Evolutionary conservation across 768 basidiomycete genomes (phyloP), one percentile per base, ranked within the genome.

Genomic region (Sporobolomyces phaffii): DNA sequence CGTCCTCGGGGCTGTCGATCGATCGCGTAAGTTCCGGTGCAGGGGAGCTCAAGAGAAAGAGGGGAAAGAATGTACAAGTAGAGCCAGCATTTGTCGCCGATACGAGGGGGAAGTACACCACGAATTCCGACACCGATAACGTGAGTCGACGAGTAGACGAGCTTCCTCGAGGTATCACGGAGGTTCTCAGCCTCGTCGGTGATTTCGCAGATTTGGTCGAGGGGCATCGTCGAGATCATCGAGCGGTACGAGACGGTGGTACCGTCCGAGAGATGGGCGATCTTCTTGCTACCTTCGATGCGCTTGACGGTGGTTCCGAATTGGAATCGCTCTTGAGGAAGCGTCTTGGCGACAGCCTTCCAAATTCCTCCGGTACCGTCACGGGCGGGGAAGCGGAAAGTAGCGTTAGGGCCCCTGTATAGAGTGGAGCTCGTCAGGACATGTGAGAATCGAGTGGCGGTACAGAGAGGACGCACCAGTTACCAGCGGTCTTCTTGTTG

Each of bases 321-420:
- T 33, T 71, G 65, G 62, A 77, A 73, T 40, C 75, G 74, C 60
- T 77, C 75, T 41, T 52, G 41, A 2, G 77, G 76, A n/a, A 79
- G 68, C 4, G 72, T 74, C 40, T 70, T 65, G 34, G 78, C 75
- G 47, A 79, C 77, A 14, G 78, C 77, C 60, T 77, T 77, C 79
- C 79, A 80, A 68, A 80, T 80, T 13, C 77, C 78, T 33, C 79
- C 79, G 1, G 79, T 80, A 2, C 79, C 79, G 50, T 72, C 78
- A 20, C 74, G 74, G 5, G 77, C 76, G 6, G 79, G 78, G 76
- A 80, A 80, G 28, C 73, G 72, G 76, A 80, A 80, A 11, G 77
- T 78, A 9, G 79, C 78, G 69, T 80, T 80, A 38, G 79, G 73
- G 3, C 73, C 70, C 72, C 70, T 74, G 49, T n/a, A n/a, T 51